These are phyloP conservation scores for Trichoderma arundinaceum DNA, from an alignment of 2,329 filamentous ascomycete species.

Conservation along the genomic window DNA sequence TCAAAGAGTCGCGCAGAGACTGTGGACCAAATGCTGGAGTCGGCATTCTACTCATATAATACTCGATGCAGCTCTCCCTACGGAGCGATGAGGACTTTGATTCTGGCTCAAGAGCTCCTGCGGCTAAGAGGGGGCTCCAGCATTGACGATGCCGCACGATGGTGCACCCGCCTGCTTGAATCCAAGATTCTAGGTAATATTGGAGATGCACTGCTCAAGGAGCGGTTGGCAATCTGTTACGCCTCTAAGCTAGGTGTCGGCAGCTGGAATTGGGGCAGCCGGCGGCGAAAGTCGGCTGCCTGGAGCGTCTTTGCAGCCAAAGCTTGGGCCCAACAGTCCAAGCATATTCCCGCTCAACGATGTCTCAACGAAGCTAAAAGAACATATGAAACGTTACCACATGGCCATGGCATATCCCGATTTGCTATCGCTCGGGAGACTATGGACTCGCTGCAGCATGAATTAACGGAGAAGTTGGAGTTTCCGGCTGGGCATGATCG, in stretches of 20 bases:
- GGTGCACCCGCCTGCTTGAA: slow-evolving; percentile 82
- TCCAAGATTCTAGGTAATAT: slow-evolving; percentile 74
- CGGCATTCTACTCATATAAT: slow-evolving; percentile 89
- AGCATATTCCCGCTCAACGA: slow-evolving; percentile 77
- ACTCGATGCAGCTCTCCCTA: slow-evolving; percentile 82
- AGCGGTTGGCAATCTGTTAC: slow-evolving; percentile 86
- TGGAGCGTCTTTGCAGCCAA: slow-evolving; percentile 87
- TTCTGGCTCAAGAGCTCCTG: slow-evolving; percentile 80
- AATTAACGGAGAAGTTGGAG: slow-evolving; percentile 55
- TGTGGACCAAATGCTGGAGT: slow-evolving; percentile 86
- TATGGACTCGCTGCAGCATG: slow-evolving; percentile 57
- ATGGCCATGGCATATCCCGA: slow-evolving; percentile 57
- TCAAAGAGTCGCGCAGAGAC: slow-evolving; percentile 80
- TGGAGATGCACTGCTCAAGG: slow-evolving; percentile 82
- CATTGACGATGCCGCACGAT: slow-evolving; percentile 84
- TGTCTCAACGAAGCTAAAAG: slow-evolving; percentile 73
- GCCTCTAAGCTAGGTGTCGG: slow-evolving; percentile 72
- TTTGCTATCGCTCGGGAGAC: slow-evolving; percentile 60
- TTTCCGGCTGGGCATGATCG: slow-evolving; percentile 41
- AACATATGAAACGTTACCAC: slow-evolving; percentile 58
- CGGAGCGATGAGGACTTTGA: slow-evolving; percentile 77
- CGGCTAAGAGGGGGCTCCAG: slow-evolving; percentile 79
- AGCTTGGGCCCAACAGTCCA: slow-evolving; percentile 78
- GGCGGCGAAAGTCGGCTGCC: slow-evolving; percentile 83
- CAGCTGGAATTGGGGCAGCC: slow-evolving; percentile 69